Percentiles rank a stretch among this genome's conserved stretches.
Evolutionary conservation across 2,329 filamentous ascomycete genomes (phyloP).

Genomic region (Aaosphaeria arxii): DNA sequence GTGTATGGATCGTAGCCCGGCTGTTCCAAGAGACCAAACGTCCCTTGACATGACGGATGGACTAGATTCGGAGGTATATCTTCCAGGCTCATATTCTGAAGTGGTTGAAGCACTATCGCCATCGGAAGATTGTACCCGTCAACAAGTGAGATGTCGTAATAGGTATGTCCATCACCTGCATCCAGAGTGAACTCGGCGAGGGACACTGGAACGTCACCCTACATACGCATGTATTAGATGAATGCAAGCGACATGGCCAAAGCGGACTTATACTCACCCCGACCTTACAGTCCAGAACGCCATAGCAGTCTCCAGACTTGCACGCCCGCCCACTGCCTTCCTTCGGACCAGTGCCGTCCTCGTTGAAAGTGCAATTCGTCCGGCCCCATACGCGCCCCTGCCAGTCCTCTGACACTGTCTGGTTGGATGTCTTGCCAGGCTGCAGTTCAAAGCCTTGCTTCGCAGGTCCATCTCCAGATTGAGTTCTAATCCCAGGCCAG

Average conservation of each 20-base stretch:
- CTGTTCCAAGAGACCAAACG: constrained; percentile 56
- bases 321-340: constrained; percentile 58
- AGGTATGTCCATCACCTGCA: constrained; percentile 66
- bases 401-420: constrained; percentile 72
- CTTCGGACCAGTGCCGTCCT: constrained; percentile 55
- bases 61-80: constrained; percentile 71
- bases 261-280: constrained; percentile 52
- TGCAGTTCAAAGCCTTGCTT: constrained; percentile 67
- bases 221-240: neutral
- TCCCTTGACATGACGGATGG: constrained; percentile 74
- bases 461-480: constrained; percentile 66
- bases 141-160: constrained; percentile 82
- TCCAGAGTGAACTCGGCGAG: constrained; percentile 78
- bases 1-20: constrained; percentile 48
- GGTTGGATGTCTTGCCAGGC: constrained; percentile 55
- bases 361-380: constrained; percentile 77
- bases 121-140: constrained; percentile 81
- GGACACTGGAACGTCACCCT: constrained; percentile 72
- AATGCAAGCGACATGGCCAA: too few species aligned
- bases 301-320: constrained; percentile 72
- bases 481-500: constrained; percentile 74
- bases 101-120: constrained; percentile 51
- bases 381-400: constrained; percentile 79
- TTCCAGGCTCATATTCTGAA: constrained; percentile 58
- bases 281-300: constrained; percentile 64